Evolutionary conservation across 2,329 filamentous ascomycete genomes (phyloP).

Genomic region (Xylaria sp.): DNA sequence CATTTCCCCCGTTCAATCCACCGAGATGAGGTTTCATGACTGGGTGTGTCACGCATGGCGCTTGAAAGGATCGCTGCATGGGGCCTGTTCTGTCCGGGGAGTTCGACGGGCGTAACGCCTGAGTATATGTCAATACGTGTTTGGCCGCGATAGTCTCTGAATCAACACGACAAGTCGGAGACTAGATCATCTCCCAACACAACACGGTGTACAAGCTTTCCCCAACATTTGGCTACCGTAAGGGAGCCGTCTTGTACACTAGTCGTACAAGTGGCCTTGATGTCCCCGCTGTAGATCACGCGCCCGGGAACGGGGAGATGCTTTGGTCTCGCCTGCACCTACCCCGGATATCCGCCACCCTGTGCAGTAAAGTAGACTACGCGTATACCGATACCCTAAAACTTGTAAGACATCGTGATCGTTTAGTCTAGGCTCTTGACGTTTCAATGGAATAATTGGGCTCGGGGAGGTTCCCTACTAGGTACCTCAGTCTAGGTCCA

Average conservation of each 20-base stretch:
- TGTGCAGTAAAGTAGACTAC: not conserved
- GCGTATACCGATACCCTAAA: no score
- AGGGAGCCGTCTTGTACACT: not conserved
- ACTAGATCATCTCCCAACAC: not conserved
- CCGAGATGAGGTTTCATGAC: slow-evolving; percentile 1
- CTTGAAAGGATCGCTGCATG: slow-evolving; percentile 5
- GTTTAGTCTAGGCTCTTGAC: not conserved
- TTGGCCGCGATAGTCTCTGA: no score
- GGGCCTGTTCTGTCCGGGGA: not conserved
- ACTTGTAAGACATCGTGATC: slow-evolving; percentile 2
- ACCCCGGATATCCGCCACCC: not conserved
- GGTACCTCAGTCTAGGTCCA: no score
- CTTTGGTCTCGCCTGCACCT: not conserved
- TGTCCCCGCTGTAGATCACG: slow-evolving; percentile 7
- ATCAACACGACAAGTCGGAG: not conserved
- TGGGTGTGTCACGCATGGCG: not conserved
- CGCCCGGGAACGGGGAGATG: not conserved
- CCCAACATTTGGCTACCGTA: slow-evolving; percentile 3
- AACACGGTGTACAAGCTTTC: not conserved
- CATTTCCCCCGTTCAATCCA: slow-evolving; percentile 7
- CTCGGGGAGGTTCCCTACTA: not conserved
- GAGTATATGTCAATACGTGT: not conserved
- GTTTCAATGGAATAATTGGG: slow-evolving; percentile 7
- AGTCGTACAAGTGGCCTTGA: not conserved
- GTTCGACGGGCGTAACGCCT: not conserved